A percentile compares a stretch with the other conserved stretches of the same genome.
phyloP scores from a whole-genome alignment of 1,139 yeast species.

The Suhomyces bolitotheri region DNA sequence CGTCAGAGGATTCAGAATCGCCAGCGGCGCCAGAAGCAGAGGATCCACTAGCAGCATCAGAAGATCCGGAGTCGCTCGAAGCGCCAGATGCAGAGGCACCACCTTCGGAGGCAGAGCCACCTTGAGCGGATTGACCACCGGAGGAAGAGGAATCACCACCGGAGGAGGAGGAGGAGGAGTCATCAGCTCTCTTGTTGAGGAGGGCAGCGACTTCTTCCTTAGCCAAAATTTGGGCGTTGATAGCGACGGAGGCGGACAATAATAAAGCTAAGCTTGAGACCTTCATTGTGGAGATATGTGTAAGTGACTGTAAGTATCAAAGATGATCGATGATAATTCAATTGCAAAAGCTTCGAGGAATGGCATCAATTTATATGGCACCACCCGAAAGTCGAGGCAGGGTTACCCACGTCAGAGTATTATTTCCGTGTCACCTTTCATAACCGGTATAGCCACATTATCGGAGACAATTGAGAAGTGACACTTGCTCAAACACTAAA shows the following conservation, averaged over 20 bases:
- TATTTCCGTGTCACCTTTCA: slow-evolving; percentile 1
- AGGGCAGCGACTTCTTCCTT: slow-evolving; percentile 2
- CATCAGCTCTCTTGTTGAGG: slow-evolving; percentile 13
- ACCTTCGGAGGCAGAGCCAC: neutral
- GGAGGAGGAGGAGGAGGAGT: slow-evolving; percentile 23
- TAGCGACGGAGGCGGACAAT: slow-evolving; percentile 17
- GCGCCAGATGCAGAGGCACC: slow-evolving; percentile 29
- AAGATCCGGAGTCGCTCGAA: slow-evolving; percentile 14
- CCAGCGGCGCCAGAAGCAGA: slow-evolving; percentile 45
- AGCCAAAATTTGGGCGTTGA: slow-evolving; percentile 14
- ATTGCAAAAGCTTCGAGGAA: neutral
- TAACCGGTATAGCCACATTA: slow-evolving; percentile 13
- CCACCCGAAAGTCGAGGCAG: neutral
- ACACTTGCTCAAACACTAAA: slow-evolving; percentile 7
- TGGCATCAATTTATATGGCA: neutral
- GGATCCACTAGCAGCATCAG: slow-evolving; percentile 12
- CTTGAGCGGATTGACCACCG: slow-evolving; percentile 29
- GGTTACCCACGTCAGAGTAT: neutral
- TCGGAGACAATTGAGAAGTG: neutral
- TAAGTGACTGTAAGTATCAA: neutral
- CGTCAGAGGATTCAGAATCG: slow-evolving; percentile 6
- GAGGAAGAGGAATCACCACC: slow-evolving; percentile 10
- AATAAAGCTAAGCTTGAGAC: slow-evolving; percentile 17
- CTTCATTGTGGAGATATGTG: slow-evolving; percentile 14
- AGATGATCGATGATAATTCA: no score